Evolutionary conservation across 2,329 filamentous ascomycete species (phyloP), one percentile per base, ranked within the genome.

Genomic region (Sphaerulina vaccinii): DNA sequence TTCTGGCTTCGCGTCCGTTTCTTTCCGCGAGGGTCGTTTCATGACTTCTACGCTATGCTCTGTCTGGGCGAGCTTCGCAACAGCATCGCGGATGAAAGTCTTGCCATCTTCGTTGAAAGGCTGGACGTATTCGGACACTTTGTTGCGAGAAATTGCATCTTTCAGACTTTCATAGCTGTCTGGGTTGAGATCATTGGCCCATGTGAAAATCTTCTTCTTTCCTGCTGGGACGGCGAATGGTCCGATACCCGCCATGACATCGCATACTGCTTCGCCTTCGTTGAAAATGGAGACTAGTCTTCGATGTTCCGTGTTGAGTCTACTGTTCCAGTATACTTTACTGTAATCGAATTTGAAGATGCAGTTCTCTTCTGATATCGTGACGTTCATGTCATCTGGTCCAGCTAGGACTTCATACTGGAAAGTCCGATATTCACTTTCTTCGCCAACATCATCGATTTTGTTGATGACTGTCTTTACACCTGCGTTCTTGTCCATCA

Each of bases 281-380:
- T 82, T 75, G 75, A 97, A 96, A 49, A 85, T 73, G 46, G 79
- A 75, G 53, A 92, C 83, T 13, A 97, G 76, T 2, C 93, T 80
- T 58, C 86, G 83, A 71, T 99, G 93, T 71, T 99, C 93, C 0
- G 84, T 88, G 64, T 95, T 86, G 11, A 99, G 81, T 61, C 92
- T 85, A 65, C 85, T 90, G 73, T 99, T 99, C 92, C 92, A 99
- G 77, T 99, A 99, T 3, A 99, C 93, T 62, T 95, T 95, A 56
- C 87, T 83, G 70, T 95, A 99, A 75, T 99, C 88, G 70, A 99
- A 97, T 50, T 79, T 79, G 74, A 96, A 99, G n/a, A 79, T 75
- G 73, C 93, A 97, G 55, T 84, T 82, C 63, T 88, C 86, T 72
- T 96, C 90, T 58, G 81, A 83, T 46, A 93, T 80, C 57, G 88